Base-by-base conservation (phyloP, 2,329 filamentous ascomycete genomes). In the Colletotrichum spaethianum region DNA sequence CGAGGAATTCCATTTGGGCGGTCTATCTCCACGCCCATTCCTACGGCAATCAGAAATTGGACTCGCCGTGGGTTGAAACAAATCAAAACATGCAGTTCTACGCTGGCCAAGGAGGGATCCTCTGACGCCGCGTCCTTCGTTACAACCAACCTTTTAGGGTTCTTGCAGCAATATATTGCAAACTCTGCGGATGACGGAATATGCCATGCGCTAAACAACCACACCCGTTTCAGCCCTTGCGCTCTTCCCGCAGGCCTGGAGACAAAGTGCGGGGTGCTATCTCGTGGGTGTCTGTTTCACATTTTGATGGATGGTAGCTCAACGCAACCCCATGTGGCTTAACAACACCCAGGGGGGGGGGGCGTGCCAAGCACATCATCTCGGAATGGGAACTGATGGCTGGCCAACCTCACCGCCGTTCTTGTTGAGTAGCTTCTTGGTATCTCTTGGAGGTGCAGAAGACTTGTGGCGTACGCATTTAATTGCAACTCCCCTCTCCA, bases 21-120 rank as follows among this genome's bases (percentile, higher is more conserved):
- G 85, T 2, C 78, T 89, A 6, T 87, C 87, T 26, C 86, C 88
- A 2, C 84, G 86, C 11, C 86, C 87, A 16, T 77, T 84, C 36
- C 79, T 87, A 62, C 83, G 82, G 67, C 80, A 83, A 67, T 83
- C 83, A 14, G 83, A 86, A 57, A 90, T 89, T 79, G 88, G 88
- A 7, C 83, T 85, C 36, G 88, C 88, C 3, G 85, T 90, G 64
- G 87, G 87, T n/a, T 90, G 82, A 87, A 69, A 52, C n/a, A 48
- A 31, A 3, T 33, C 11, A 2, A n/a, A 36, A 55, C 11, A 14
- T 3, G 12, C n/a, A 40, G 46, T 42, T 52, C 46, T 44, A 36
- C 42, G 33, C 55, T 62, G 31, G 40, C 52, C 40, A 40, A 66
- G 18, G 53, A 38, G 65, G 33, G 5, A 23, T 40, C 52, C 52